Base-by-base conservation (phyloP, 2,329 filamentous ascomycete species). In the Hymenoscyphus repandus region DNA sequence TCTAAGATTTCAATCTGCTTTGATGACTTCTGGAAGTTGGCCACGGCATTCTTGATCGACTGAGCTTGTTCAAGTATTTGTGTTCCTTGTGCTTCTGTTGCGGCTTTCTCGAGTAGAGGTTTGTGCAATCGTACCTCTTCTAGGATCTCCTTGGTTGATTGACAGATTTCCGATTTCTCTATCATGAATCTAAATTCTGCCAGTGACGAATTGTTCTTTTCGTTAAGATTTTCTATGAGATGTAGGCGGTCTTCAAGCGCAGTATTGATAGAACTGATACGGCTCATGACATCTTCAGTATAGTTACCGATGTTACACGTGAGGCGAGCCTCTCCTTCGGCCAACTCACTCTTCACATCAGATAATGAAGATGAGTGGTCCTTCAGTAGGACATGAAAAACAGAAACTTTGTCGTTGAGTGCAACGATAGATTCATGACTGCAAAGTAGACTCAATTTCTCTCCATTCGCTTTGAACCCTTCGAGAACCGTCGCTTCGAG, bases 11-110 rank as follows among this genome's bases (percentile, higher is more conserved):
- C 47, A 17, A n/a, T 36, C n/a, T 34, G 17, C 5, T 33, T 27
- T 9, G 43, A 50, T 12, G 15, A 45, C 15, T 31, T 18, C 34
- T 40, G 31, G 10, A 32, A 27, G 22, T 50, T 17, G 12, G 44
- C 32, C 32, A 46, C 11, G 4, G 11, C 44, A 9, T 17, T 20
- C 33, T 46, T 46, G 20, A 46, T 38, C 17, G 42, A 15, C 13
- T 15, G 27, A 33, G 31, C 42, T 20, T 45, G 27, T 31, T 32
- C 42, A 12, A 54, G 32, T 12, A 54, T 51, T 15, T 51, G 38
- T 11, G 33, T 15, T 3, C 34, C 30, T 36, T 48, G 44, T 20
- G 42, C 30, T 31, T 27, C 46, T 27, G 40, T 31, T 4, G 47
- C 20, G 20, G n/a, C 22, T 9, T 30, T 37, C 31, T 37, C 47